Percentiles rank a stretch among this genome's conserved stretches.
Evolutionary conservation across 306 rosid species (phyloP).

Genomic region (Cyamopsis tetragonoloba): DNA sequence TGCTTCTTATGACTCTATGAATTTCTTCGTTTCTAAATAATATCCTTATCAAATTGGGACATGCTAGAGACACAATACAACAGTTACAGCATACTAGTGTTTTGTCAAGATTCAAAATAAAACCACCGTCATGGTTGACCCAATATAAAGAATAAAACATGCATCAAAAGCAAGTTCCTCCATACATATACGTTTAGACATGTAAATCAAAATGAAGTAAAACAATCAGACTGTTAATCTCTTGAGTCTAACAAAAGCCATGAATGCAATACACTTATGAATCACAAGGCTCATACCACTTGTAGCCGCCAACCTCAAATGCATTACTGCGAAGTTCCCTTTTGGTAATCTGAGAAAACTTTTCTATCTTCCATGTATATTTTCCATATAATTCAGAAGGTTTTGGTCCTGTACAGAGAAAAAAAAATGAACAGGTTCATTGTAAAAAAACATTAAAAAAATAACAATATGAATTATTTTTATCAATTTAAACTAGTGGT

Average conservation of each 20-base stretch:
- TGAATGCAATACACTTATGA: not conserved
- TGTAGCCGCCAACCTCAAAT: constrained; percentile 96
- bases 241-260: not conserved
- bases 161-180: constrained; percentile 20
- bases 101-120: constrained; percentile 14
- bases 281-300: constrained; percentile 62
- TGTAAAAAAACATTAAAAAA: too few relatives aligned
- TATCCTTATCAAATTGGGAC: not conserved
- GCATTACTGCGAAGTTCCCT: constrained; percentile 96
- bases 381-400: constrained; percentile 85
- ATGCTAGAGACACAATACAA: constrained; percentile 1
- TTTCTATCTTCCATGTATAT: constrained; percentile 97
- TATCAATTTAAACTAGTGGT: constrained; percentile 1
- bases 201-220: constrained; percentile 3
- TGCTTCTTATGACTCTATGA: not conserved
- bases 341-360: constrained; percentile 92
- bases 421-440: not conserved
- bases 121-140: not conserved
- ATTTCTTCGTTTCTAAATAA: not conserved
- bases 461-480: too few relatives aligned
- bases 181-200: not conserved
- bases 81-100: not conserved
- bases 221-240: not conserved
- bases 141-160: not conserved
- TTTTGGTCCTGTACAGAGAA: constrained; percentile 62